Evolutionary conservation across 441 rosid species (phyloP), one percentile per base, ranked within the genome.

Genomic region (Rhodomyrtus psidioides): DNA sequence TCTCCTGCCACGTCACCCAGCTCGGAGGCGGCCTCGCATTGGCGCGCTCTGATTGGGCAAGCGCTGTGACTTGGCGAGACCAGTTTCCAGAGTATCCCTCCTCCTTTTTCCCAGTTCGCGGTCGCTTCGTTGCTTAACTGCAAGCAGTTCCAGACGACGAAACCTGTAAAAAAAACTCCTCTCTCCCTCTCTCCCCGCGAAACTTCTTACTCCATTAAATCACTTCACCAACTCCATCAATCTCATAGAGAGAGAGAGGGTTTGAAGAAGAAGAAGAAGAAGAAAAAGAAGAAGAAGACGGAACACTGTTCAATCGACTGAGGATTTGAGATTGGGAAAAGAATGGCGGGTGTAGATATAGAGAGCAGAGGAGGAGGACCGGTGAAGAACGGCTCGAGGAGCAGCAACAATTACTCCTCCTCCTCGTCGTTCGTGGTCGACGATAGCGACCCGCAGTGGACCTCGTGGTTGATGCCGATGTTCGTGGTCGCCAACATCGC

Each of bases 391-490:
- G 44, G 28, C 59, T 21, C 46, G 9, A 76, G 81, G 39, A 21
- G 51, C 79, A 44, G 79, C 79, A 57, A 82, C 55, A 84, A 76
- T 49, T 87, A 87, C 55, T 70, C 89, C 15, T 85, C 92, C 26
- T 88, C 95, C 65, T 87, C 94, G 6, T 53, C 92, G 53, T 85
- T 86, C 28, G 16, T 82, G 83, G 84, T 90, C 16, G 95, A 93
- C 24, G 90, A 93, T 4, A 60, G 76, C 28, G 92, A 89, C 56
- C 81, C 85, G n/a, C 90, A 90, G 83, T 92, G 95, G 95, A 91
- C 94, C 27, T 84, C 94, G 17, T 93, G 94, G 95, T 84, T 94
- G 85, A 90, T 88, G 79, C 94, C 95, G 14, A 84, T 90, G 83
- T 84, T 93, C 58, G 93, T 91, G 30, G 89, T 92, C 34, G 94